Conservation (phyloP, 2,329 filamentous ascomycete species). For the Hysterium pulicare region DNA sequence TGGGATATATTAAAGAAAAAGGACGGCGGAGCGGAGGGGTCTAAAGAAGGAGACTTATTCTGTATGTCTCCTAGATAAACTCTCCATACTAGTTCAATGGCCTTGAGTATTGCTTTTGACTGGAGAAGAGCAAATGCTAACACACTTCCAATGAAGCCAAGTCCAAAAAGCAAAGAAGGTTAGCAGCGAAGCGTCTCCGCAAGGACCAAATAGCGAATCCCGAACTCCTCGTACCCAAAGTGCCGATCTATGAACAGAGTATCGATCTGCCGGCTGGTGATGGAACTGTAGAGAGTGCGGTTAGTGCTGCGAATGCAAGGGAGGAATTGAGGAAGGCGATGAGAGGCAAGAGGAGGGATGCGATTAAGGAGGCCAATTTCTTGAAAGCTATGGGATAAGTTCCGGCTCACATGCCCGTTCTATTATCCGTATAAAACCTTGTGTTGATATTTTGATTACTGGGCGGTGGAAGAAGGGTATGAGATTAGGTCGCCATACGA, state of each 20-base stretch:
- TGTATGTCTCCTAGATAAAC: constrained; percentile 67
- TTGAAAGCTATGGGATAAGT: constrained; percentile 66
- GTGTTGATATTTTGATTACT: too few species aligned
- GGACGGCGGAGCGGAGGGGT: constrained; percentile 51
- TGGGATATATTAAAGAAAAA: constrained; percentile 65
- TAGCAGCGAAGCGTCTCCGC: constrained; percentile 64
- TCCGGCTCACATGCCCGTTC: too few species aligned
- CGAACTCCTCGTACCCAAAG: constrained; percentile 58
- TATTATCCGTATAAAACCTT: too few species aligned
- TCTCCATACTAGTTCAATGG: too few species aligned
- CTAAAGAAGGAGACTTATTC: constrained; percentile 68
- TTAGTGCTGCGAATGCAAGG: constrained; percentile 50
- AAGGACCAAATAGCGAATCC: constrained; percentile 64
- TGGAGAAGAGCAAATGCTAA: not conserved
- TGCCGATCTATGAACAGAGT: constrained; percentile 74
- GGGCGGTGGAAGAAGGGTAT: too few species aligned
- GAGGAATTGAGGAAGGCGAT: constrained; percentile 66
- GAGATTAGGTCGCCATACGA: too few species aligned
- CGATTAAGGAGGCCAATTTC: constrained; percentile 84
- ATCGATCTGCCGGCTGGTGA: constrained; percentile 64
- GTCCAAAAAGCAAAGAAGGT: constrained; percentile 74
- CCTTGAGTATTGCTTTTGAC: too few species aligned
- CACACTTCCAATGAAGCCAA: constrained; percentile 56
- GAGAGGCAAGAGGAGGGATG: constrained; percentile 69
- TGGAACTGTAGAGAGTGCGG: constrained; percentile 46